A percentile compares a stretch with the other conserved stretches of the same genome.
Conservation (phyloP, 371 early-diverging fungal genomes). For the Rhizopus arrhizus region DNA sequence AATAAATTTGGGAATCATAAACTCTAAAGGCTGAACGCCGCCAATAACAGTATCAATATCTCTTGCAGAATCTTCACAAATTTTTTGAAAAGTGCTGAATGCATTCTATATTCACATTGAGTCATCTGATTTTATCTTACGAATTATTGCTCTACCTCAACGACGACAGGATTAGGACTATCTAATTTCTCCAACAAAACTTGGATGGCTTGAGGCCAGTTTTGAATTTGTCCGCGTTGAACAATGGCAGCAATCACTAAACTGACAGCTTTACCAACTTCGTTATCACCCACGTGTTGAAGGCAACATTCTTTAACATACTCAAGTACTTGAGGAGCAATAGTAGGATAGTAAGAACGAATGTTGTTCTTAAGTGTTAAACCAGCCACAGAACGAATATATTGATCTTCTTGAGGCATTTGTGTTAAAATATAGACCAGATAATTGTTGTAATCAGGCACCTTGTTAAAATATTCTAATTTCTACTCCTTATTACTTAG, state of each 20-base stretch:
- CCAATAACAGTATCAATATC: constrained; percentile 74
- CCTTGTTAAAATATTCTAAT: constrained; percentile 79
- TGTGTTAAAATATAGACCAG: constrained; percentile 83
- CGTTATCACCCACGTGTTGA: constrained; percentile 74
- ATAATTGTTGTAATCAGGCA: constrained; percentile 90
- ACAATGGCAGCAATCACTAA: constrained; percentile 83
- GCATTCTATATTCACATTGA: constrained; percentile 63
- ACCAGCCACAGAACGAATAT: constrained; percentile 84
- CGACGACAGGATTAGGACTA: constrained; percentile 63
- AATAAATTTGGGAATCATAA: constrained; percentile 87
- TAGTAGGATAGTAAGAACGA: constrained; percentile 58
- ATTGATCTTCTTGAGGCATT: constrained; percentile 64
- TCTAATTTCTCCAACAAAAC: constrained; percentile 77
- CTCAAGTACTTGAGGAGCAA: constrained; percentile 67
- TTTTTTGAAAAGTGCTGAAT: constrained; percentile 84
- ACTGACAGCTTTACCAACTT: constrained; percentile 70
- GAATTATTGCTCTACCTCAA: constrained; percentile 65
- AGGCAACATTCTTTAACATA: constrained; percentile 78
- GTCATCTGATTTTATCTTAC: neutral
- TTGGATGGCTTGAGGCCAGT: constrained; percentile 85
- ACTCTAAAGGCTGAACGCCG: constrained; percentile 74
- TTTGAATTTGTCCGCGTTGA: constrained; percentile 63
- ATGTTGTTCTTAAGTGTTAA: constrained; percentile 88
- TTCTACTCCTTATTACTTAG: constrained; percentile 51
- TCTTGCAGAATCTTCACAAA: constrained; percentile 89